Evolutionary conservation across 2,329 filamentous ascomycete genomes (phyloP).

Genomic region (Curvularia spicifera): DNA sequence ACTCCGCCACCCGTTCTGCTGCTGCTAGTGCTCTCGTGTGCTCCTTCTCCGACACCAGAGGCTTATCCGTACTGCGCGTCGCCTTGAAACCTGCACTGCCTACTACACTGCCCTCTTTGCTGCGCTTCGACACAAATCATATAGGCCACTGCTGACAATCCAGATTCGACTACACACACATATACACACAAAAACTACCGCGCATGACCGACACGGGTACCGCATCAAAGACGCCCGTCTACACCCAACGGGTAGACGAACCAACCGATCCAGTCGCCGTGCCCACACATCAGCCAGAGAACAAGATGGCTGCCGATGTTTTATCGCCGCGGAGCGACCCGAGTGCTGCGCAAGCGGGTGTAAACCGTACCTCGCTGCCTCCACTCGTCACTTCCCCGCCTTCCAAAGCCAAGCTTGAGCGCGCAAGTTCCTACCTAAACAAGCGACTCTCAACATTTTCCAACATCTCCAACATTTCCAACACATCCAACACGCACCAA

Average conservation of each 20-base stretch:
- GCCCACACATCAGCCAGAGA: constrained; percentile 28
- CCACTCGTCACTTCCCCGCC: constrained; percentile 60
- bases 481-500: constrained; percentile 38
- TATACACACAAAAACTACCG: constrained; percentile 22
- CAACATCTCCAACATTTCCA: constrained; percentile 62
- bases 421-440: constrained; percentile 73
- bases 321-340: constrained; percentile 46
- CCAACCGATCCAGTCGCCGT: constrained; percentile 39
- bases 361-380: constrained; percentile 53
- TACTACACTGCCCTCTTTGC: constrained; percentile 16
- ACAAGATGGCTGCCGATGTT: constrained; percentile 49
- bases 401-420: constrained; percentile 62
- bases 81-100: constrained; percentile 13
- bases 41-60: constrained; percentile 7
- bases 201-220: constrained; percentile 45
- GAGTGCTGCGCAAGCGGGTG: constrained; percentile 37
- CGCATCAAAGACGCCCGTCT: constrained; percentile 27
- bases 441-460: constrained; percentile 87
- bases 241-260: constrained; percentile 38
- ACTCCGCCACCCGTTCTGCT: constrained; percentile 10
- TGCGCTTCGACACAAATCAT: constrained; percentile 8
- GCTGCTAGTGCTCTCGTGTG: constrained; percentile 19
- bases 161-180: constrained; percentile 18
- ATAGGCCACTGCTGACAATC: constrained; percentile 29
- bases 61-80: constrained; percentile 7